Base-by-base conservation (phyloP, 352 stramenopile genomes). In the Globisporangium perplexum region DNA sequence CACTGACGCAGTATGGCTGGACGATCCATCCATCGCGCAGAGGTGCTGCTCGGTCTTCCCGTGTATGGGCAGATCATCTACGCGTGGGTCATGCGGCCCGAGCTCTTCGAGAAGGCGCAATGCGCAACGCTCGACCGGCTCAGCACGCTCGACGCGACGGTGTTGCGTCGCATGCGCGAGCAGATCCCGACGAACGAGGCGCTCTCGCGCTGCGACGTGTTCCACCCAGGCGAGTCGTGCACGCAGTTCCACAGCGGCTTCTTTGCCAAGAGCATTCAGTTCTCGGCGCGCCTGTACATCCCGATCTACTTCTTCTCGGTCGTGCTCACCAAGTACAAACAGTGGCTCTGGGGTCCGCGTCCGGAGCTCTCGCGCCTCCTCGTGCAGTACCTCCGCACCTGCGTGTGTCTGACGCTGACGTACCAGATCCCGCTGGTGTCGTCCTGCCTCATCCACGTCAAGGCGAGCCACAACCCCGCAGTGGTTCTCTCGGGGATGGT, bases 261-360 rank as follows among this genome's bases (percentile, higher is more conserved):
- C 50, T 77, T 86, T 18, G 20, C 53, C 15, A 50, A 62, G 18
- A 63, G 68, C 20, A 72, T 87, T 60, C 67, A 45, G 38, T 68
- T 71, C 23, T 65, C 76, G 4, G 65, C 75, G 47, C 57, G 62
- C 33, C 53, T 89, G 20, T 84, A 86, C 53, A 58, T 86, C 17
- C 75, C 78, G n/a, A 86, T 89, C 66, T 89, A 82, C 65, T 46
- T 75, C 6, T 46, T 75, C 53, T 85, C 75, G 23, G 64, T 71
- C 15, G 61, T 78, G 28, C 56, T 72, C n/a, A 60, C 71, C 14
- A 78, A 76, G 53, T 84, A 78, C 64, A 86, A 83, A 49, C 62
- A 60, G 18, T 89, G 78, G 78, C 44, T 86, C n/a, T 76, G 59
- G 36, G 78, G 75, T 0, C 78, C 78, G 4, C 71, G 78, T 2